These are phyloP conservation scores for Diphasiastrum complanatum DNA, from an alignment of 83 land plant genomes.

Conservation along the genomic window DNA sequence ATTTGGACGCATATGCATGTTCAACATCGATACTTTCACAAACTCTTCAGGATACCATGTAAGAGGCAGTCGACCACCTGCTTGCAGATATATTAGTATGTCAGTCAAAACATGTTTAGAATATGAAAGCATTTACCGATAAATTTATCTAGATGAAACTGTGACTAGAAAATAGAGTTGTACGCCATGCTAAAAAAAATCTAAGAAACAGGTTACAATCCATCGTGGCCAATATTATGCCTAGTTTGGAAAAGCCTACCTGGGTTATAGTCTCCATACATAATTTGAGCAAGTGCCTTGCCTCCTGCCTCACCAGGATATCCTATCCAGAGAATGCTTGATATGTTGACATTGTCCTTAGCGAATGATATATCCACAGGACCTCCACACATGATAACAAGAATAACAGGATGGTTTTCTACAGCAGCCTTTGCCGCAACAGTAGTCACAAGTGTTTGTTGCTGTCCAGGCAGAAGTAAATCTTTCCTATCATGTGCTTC, in stretches of 20 bases:
- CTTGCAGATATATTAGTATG: not conserved
- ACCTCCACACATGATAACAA: constrained; percentile 36
- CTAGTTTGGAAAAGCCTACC: constrained; percentile 23
- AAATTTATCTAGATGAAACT: too few relatives aligned
- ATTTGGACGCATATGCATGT: constrained; percentile 84
- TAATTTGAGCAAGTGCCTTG: constrained; percentile 26
- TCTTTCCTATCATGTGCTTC: constrained; percentile 28
- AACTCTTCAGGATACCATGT: constrained; percentile 90
- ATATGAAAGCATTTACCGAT: too few relatives aligned
- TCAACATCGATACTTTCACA: constrained; percentile 59
- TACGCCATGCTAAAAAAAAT: too few relatives aligned
- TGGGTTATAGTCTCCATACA: constrained; percentile 35
- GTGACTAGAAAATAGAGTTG: too few relatives aligned
- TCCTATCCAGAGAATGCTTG: constrained; percentile 37
- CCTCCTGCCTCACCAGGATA: constrained; percentile 40
- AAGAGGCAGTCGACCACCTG: constrained; percentile 72
- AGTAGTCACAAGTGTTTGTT: constrained; percentile 7
- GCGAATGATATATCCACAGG: constrained; percentile 32
- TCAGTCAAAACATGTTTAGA: not conserved
- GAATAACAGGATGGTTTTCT: constrained; percentile 21
- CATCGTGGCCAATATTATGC: too few relatives aligned
- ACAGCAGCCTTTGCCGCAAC: not conserved
- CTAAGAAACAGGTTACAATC: too few relatives aligned
- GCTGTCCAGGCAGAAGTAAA: constrained; percentile 27
- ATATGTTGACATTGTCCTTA: not conserved